Evolutionary conservation across 2,329 filamentous ascomycete species (phyloP).

Genomic region (Aspergillus quadrilineatus): DNA sequence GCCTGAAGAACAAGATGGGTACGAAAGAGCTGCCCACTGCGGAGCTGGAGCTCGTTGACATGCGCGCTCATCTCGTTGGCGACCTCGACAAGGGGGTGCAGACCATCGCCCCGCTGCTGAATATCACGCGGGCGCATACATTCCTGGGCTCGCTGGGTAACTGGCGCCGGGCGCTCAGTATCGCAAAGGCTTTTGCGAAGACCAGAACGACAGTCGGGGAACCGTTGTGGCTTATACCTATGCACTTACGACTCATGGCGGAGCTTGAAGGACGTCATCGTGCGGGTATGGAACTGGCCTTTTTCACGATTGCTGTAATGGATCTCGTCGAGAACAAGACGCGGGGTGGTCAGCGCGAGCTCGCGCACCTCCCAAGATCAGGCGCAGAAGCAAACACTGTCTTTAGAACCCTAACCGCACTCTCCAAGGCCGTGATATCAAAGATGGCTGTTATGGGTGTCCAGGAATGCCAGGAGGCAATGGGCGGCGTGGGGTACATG

Average conservation of each 20-base stretch:
- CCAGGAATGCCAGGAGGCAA: slow-evolving; percentile 40
- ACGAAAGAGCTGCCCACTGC: slow-evolving; percentile 70
- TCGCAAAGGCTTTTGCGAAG: slow-evolving; percentile 43
- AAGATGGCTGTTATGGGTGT: slow-evolving; percentile 32
- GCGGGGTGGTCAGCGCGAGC: slow-evolving; percentile 22
- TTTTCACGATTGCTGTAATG: slow-evolving; percentile 35
- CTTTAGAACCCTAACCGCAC: slow-evolving; percentile 32
- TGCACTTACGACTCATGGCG: slow-evolving; percentile 42
- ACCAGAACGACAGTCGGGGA: slow-evolving; percentile 39
- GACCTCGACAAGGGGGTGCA: slow-evolving; percentile 64
- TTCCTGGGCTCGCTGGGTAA: slow-evolving; percentile 38
- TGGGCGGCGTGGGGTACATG: slow-evolving; percentile 42
- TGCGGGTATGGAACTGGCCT: slow-evolving; percentile 38
- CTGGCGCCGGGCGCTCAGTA: slow-evolving; percentile 42
- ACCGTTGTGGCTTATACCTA: slow-evolving; percentile 40
- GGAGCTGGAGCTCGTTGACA: slow-evolving; percentile 65
- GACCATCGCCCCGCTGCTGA: slow-evolving; percentile 68
- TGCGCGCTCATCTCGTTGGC: slow-evolving; percentile 66
- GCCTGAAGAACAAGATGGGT: slow-evolving; percentile 71
- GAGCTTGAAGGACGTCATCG: slow-evolving; percentile 41
- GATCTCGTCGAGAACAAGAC: slow-evolving; percentile 56
- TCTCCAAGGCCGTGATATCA: slow-evolving; percentile 37
- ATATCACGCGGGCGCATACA: slow-evolving; percentile 57
- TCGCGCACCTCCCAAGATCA: slow-evolving; percentile 29
- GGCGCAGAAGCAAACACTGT: slow-evolving; percentile 27